Conservation (phyloP, 306 rosid genomes). For the Trifolium fragiferum region DNA sequence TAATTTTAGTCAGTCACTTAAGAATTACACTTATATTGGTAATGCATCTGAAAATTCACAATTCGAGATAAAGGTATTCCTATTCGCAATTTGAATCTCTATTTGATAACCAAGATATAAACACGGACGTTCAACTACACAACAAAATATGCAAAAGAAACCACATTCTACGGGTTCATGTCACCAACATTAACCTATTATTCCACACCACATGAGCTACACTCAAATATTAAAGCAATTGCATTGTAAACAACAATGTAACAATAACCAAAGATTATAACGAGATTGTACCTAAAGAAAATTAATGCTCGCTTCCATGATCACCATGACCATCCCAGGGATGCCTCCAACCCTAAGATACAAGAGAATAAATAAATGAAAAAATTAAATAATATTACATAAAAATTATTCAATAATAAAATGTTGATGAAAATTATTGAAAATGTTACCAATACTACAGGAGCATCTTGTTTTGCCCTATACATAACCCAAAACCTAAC, state of each 20-base stretch:
- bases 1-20: not conserved
- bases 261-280: not conserved
- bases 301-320: conserved; percentile 49
- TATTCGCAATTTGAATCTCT: not conserved
- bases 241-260: not conserved
- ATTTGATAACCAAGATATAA: not conserved
- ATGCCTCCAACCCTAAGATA: conserved; percentile 89
- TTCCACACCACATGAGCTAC: not conserved
- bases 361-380: not conserved
- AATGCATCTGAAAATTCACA: not conserved
- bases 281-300: conserved; percentile 50
- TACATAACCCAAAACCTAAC: conserved; percentile 90
- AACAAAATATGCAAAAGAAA: not conserved
- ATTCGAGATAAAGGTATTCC: not conserved
- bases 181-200: not conserved
- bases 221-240: conserved; percentile 1
- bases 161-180: not conserved
- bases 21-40: not conserved
- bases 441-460: conserved; percentile 80
- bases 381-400: not conserved
- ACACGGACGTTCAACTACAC: not conserved
- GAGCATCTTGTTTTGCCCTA: conserved; percentile 97
- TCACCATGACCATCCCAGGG: conserved; percentile 98
- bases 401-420: not conserved
- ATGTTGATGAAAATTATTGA: not conserved